Evolutionary conservation across 371 early-diverging fungal genomes (phyloP), one percentile per base, ranked within the genome.

Genomic region (Mortierella sp.): DNA sequence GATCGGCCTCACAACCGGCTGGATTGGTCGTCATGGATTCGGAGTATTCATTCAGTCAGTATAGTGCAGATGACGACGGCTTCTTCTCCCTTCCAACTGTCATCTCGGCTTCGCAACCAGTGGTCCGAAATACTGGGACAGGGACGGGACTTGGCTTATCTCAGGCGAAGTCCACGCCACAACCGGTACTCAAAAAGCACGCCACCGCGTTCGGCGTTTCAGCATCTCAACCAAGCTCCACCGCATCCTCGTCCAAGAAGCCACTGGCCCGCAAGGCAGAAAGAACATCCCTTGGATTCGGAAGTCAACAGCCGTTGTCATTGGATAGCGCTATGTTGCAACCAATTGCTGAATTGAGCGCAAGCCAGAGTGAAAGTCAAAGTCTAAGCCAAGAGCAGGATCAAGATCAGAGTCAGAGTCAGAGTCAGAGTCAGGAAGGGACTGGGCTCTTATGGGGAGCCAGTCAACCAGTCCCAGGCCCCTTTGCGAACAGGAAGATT

Each of bases 401-500:
- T 11, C n/a, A n/a, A 24, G 27, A 24, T 41, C 42, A 50, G 26
- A 27, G 50, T 15, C 30, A 34, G 31, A n/a, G 11, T 11, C n/a
- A n/a, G 19, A 37, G 32, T 41, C 42, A 50, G 26, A 27, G 50
- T 41, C 60, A 48, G 24, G 60, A 30, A n/a, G 21, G 27, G 27
- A 39, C 27, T 39, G 34, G 19, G 2, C 14, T 39, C n/a, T 12
- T 57, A 44, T 62, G 55, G 53, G 56, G 69, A 2, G 75, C 75
- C n/a, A 75, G 75, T 46, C 69, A 68, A 21, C 75, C 75, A 6
- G 62, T 73, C 0, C 68, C 50, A 14, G 73, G 73, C 8, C 11
- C 59, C 0, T 73, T 73, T 49, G 73, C 63, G 12, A 59, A 53
- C 14, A 30, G 55, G 26, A 57, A 32, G 53, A 19, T 42, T 39